phyloP scores from a whole-genome alignment of 75 land plant genomes.

The Pseudotsuga menziesii region DNA sequence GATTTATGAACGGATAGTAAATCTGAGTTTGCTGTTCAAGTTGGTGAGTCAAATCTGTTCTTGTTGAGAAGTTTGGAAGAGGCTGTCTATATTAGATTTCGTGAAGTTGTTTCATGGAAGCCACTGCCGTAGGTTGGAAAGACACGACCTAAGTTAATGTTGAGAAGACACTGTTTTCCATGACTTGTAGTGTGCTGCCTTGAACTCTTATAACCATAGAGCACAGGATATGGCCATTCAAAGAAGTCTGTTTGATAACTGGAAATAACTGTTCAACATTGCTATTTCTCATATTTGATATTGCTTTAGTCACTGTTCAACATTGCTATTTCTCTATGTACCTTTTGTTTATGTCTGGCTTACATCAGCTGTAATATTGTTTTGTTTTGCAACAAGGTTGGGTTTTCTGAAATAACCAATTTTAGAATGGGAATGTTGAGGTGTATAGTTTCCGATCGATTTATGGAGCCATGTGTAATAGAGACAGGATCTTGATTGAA shows the following conservation, averaged over 20 bases:
- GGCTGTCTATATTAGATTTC: too few species aligned
- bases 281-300: not conserved
- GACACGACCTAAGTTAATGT: too few species aligned
- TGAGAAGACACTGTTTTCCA: not conserved
- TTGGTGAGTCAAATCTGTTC: too few species aligned
- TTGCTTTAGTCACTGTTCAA: not conserved
- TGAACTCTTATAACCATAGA: not conserved
- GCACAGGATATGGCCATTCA: not conserved
- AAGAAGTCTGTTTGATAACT: not conserved
- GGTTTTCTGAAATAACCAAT: not conserved
- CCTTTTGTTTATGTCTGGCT: not conserved
- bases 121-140: not conserved
- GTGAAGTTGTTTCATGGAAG: not conserved
- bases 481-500: slow-evolving; percentile 7
- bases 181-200: not conserved
- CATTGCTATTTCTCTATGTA: too few species aligned
- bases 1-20: too few species aligned
- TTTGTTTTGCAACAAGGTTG: not conserved
- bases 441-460: too few species aligned
- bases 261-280: not conserved
- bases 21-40: too few species aligned
- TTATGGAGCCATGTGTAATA: not conserved
- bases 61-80: too few species aligned
- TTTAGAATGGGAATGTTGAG: not conserved
- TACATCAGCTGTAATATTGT: not conserved